Evolutionary conservation across 345 rosid genomes (phyloP).

Genomic region (Gossypium longicalyx): DNA sequence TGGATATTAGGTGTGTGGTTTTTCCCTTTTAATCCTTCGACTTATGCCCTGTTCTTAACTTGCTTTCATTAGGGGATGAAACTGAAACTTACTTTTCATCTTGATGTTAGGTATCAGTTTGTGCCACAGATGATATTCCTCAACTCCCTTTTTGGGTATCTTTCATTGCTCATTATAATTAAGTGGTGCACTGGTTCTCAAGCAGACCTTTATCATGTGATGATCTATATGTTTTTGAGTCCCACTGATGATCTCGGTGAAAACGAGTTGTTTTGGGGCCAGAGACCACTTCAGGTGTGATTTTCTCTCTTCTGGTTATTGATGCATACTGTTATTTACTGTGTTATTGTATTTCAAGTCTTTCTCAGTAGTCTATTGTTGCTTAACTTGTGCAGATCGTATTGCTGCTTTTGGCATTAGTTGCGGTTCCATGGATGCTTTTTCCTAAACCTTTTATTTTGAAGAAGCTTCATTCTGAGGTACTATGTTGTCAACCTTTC

Average conservation of each 20-base stretch:
- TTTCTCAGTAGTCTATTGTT: constrained; percentile 16
- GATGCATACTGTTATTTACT: constrained; percentile 14
- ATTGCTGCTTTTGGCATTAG: constrained; percentile 66
- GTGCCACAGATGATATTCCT: background rate
- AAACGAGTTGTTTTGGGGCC: constrained; percentile 90
- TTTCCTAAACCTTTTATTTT: constrained; percentile 92
- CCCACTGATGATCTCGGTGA: constrained; percentile 90
- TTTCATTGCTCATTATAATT: background rate
- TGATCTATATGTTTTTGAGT: constrained; percentile 43
- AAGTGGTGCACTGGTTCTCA: background rate
- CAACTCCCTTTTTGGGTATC: background rate
- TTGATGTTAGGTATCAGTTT: background rate
- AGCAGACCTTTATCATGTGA: background rate
- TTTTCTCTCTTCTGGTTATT: constrained; percentile 11
- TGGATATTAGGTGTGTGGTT: constrained; percentile 69
- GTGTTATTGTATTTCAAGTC: constrained; percentile 18
- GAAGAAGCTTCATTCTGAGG: constrained; percentile 82
- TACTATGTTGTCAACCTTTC: constrained; percentile 20
- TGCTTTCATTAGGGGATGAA: background rate
- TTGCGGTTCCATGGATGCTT: constrained; percentile 99
- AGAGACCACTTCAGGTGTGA: constrained; percentile 81
- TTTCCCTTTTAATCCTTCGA: background rate
- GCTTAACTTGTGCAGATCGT: constrained; percentile 55
- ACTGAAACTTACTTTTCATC: background rate
- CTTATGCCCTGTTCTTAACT: background rate